Percentiles rank a stretch among this genome's conserved stretches.
Evolutionary conservation across 2,329 filamentous ascomycete species (phyloP).

Genomic region (Pseudogymnoascus sp.): DNA sequence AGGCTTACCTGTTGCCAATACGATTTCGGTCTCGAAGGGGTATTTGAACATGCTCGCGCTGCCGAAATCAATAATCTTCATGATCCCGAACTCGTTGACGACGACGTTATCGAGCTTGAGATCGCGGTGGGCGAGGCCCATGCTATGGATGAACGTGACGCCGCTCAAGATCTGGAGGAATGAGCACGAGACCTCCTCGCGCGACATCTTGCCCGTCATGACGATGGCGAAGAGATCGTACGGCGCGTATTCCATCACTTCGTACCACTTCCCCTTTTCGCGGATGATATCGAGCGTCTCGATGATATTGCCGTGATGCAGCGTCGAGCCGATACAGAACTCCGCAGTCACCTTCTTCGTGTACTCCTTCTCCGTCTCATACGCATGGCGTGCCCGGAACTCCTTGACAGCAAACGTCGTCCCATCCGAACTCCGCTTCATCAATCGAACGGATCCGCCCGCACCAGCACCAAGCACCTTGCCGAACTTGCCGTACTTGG

Average conservation of each 20-base stretch:
- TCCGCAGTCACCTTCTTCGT: conserved; percentile 97
- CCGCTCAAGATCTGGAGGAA: conserved; percentile 94
- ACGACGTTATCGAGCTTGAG: conserved; percentile 97
- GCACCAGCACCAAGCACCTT: conserved; percentile 90
- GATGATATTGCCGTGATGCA: conserved; percentile 97
- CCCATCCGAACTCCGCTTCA: conserved; percentile 88
- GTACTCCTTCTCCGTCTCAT: conserved; percentile 92
- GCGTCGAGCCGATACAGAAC: conserved; percentile 93
- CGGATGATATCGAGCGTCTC: conserved; percentile 95
- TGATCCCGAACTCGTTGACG: conserved; percentile 90
- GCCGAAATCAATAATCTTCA: conserved; percentile 99
- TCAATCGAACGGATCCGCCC: conserved; percentile 84
- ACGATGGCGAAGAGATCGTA: conserved; percentile 96
- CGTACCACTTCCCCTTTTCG: conserved; percentile 90
- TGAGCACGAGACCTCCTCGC: conserved; percentile 81
- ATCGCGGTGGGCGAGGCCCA: conserved; percentile 91
- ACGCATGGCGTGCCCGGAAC: conserved; percentile 82
- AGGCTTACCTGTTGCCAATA: conserved; percentile 66
- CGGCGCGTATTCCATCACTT: conserved; percentile 98
- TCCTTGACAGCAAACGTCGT: conserved; percentile 97
- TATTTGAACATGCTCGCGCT: conserved; percentile 96
- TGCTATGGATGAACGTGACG: conserved; percentile 87
- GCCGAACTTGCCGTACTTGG: conserved; percentile 93
- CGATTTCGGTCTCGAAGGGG: conserved; percentile 86
- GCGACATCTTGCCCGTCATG: conserved; percentile 96